These are phyloP conservation scores for Citrus hindsii DNA, from an alignment of 345 rosid species.

Conservation along the genomic window DNA sequence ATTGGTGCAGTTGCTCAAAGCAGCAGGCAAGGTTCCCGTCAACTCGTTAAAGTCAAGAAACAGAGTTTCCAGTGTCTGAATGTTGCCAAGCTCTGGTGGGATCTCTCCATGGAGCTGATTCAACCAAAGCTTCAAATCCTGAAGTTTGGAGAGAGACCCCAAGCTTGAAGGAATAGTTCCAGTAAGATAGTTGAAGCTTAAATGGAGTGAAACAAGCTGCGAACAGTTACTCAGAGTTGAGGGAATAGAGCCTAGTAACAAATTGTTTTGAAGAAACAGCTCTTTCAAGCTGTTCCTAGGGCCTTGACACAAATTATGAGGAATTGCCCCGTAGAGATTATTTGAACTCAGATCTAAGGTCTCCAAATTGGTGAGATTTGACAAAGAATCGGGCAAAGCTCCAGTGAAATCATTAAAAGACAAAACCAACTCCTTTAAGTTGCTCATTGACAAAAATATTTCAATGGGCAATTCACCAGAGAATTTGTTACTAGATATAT, in stretches of 20 bases:
- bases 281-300: conserved; percentile 46
- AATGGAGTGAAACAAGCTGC: conserved; percentile 71
- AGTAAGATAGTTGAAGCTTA: conserved; percentile 77
- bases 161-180: conserved; percentile 83
- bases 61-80: conserved; percentile 59
- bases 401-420: conserved; percentile 64
- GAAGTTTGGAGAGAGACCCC: conserved; percentile 61
- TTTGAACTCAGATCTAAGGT: conserved; percentile 84
- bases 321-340: conserved; percentile 55
- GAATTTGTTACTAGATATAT: conserved; percentile 59
- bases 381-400: conserved; percentile 54
- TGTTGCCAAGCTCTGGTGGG: conserved; percentile 61
- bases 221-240: conserved; percentile 78
- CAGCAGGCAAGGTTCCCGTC: conserved; percentile 66
- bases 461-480: conserved; percentile 70
- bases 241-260: conserved; percentile 65
- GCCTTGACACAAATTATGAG: conserved; percentile 49
- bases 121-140: conserved; percentile 81
- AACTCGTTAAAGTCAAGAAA: conserved; percentile 89
- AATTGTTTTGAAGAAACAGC: conserved; percentile 73
- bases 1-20: conserved; percentile 69
- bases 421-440: conserved; percentile 50
- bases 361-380: conserved; percentile 49
- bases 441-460: conserved; percentile 55
- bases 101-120: conserved; percentile 81